Evolutionary conservation across 805 yeast species (phyloP).

Genomic region (Yarrowia sp.): DNA sequence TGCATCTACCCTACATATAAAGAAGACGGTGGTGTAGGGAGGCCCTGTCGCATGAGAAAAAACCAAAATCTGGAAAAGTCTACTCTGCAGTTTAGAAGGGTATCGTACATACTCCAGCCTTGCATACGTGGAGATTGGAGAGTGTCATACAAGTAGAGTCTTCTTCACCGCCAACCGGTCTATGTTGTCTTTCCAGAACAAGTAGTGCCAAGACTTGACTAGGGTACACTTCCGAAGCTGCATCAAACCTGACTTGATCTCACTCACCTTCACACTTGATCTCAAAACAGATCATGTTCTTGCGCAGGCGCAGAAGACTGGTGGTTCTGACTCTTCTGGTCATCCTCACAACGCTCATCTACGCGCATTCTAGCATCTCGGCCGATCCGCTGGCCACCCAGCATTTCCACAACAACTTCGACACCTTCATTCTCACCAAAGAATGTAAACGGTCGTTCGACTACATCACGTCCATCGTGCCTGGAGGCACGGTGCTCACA

Average conservation of each 20-base stretch:
- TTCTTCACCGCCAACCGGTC: no score
- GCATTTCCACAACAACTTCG: slow-evolving; percentile 20
- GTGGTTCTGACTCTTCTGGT: slow-evolving; percentile 3
- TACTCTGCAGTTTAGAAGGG: neutral
- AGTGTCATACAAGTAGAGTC: no score
- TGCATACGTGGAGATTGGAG: neutral
- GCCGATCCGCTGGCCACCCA: slow-evolving; percentile 19
- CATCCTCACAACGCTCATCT: slow-evolving; percentile 3
- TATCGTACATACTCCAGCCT: neutral
- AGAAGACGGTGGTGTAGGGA: neutral
- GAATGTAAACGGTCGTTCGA: slow-evolving; percentile 25
- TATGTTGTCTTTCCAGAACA: no score
- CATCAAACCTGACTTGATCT: neutral
- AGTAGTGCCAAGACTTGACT: no score
- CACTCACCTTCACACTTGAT: neutral
- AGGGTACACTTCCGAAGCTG: no score
- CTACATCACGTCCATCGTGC: slow-evolving; percentile 13
- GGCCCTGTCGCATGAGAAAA: slow-evolving; percentile 11
- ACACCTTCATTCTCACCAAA: slow-evolving; percentile 32
- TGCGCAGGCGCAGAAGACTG: slow-evolving; percentile 31
- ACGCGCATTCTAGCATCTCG: slow-evolving; percentile 12
- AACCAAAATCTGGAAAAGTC: slow-evolving; percentile 10
- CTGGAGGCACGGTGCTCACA: slow-evolving; percentile 4
- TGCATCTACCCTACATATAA: slow-evolving; percentile 6
- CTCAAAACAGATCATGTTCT: neutral